These are phyloP conservation scores for Barbatosphaeria neglecta DNA, from an alignment of 495 filamentous ascomycete species.

Conservation along the genomic window DNA sequence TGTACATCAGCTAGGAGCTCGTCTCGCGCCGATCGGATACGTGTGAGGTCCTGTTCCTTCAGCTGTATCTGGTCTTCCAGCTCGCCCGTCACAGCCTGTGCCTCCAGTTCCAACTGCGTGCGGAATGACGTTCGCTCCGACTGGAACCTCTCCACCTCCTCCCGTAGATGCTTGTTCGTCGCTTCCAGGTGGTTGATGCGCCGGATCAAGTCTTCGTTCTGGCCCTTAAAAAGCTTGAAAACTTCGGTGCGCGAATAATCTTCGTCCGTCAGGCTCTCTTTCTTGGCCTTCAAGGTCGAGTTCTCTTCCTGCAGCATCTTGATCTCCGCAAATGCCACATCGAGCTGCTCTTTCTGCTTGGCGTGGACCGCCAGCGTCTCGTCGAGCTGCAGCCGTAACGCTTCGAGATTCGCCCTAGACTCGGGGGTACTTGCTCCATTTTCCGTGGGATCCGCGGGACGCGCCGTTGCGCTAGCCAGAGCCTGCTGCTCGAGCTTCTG, in stretches of 20 bases:
- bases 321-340: slow-evolving; percentile 67
- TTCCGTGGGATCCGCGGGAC: slow-evolving; percentile 39
- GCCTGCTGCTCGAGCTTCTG: slow-evolving; percentile 87
- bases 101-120: slow-evolving; percentile 65
- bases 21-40: slow-evolving; percentile 72
- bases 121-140: slow-evolving; percentile 76
- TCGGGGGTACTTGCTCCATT: slow-evolving; percentile 44
- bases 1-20: slow-evolving; percentile 69
- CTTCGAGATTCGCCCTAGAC: slow-evolving; percentile 51
- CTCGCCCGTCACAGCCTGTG: slow-evolving; percentile 55
- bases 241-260: slow-evolving; percentile 86
- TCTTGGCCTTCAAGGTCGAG: slow-evolving; percentile 45
- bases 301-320: slow-evolving; percentile 67
- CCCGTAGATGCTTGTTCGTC: slow-evolving; percentile 69
- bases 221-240: slow-evolving; percentile 80
- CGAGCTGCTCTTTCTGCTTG: slow-evolving; percentile 80
- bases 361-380: slow-evolving; percentile 61
- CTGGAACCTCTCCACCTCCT: slow-evolving; percentile 74
- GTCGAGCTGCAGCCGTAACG: slow-evolving; percentile 46
- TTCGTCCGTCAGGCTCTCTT: slow-evolving; percentile 69
- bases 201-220: slow-evolving; percentile 85
- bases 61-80: slow-evolving; percentile 68
- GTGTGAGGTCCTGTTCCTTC: slow-evolving; percentile 72
- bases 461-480: slow-evolving; percentile 46
- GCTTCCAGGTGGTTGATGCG: slow-evolving; percentile 87